Percentiles rank a stretch among this genome's conserved stretches.
These are phyloP conservation scores for Rugosomyces carneus DNA, from an alignment of 1,284 basidiomycete species.

Conservation along the genomic window DNA sequence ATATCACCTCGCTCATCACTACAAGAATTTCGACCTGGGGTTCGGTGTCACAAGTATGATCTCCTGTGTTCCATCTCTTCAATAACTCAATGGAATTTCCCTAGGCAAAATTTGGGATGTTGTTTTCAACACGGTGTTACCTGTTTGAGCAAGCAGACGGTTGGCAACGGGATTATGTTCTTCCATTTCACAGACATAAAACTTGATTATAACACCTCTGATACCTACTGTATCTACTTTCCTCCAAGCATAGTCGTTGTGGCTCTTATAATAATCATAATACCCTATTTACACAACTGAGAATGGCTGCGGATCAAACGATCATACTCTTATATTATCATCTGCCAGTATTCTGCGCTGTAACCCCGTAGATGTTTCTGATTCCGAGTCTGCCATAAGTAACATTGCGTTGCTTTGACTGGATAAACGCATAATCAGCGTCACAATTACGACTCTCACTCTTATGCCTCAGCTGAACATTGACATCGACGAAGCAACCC, in stretches of 20 bases:
- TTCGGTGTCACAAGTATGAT: slow-evolving; percentile 88
- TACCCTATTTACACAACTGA: background rate
- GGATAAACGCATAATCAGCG: too few species aligned
- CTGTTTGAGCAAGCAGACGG: slow-evolving; percentile 33
- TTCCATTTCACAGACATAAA: background rate
- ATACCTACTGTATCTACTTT: background rate
- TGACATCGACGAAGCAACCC: slow-evolving; percentile 63
- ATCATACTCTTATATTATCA: too few species aligned
- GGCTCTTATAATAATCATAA: too few species aligned
- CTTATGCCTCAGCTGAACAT: slow-evolving; percentile 50
- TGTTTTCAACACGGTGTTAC: slow-evolving; percentile 82
- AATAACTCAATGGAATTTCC: slow-evolving; percentile 11
- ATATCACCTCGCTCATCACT: slow-evolving; percentile 98
- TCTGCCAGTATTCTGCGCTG: too few species aligned
- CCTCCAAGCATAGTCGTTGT: too few species aligned
- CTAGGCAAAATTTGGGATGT: slow-evolving; percentile 91
- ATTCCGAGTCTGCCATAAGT: too few species aligned
- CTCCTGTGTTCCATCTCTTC: background rate
- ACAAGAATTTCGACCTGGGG: slow-evolving; percentile 98
- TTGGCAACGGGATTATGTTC: background rate
- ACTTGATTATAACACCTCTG: background rate
- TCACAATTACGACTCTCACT: background rate
- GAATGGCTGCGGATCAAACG: background rate
- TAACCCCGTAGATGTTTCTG: too few species aligned
- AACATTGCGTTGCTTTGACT: too few species aligned